Base-by-base conservation (phyloP, 106 monocot genomes). In the Dioscorea zingiberensis region DNA sequence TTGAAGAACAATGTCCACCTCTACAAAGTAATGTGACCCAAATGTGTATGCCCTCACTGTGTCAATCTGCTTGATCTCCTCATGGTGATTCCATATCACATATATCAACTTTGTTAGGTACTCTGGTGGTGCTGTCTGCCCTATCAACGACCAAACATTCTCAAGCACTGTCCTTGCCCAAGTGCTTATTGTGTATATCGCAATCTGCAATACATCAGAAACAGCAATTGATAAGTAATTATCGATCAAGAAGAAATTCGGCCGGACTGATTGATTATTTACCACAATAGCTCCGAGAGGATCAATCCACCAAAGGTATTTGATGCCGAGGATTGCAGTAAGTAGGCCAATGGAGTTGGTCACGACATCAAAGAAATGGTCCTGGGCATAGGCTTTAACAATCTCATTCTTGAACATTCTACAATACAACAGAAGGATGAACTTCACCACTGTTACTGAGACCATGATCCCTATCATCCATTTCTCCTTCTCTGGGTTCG, bases 351-450 rank as follows among this genome's bases (percentile, higher is more conserved):
- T 70, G 15, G 89, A 84, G 68, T 94, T 94, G 4, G 94, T 94
- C 60, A 94, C 86, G 23, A 94, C 94, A 55, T 94, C 94, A 4
- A 94, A 94, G 65, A 89, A 77, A 54, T 94, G 94, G 58, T 94
- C 94, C 45, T 94, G 94, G 0, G 94, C 94, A 64, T 94, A 94
- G 12, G 94, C 86, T 68, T 68, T 78, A 0, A 94, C 89, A 7
- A 94, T 94, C 54, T 94, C 84, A 26, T 94, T 86, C 47, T 86
- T 73, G 69, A 86, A 94, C 17, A 73, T 69, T 1, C 84, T 80
- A 53, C 94, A 94, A 48, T 94, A 94, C 1, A 89, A 21, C 86
- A 87, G 81, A 4, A 94, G 77, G 18, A 77, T 21, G 53, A 94
- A 84, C 29, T 94, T 94, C n/a, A 89, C 81, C 1, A 75, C 48